Conservation (phyloP, 345 rosid genomes). For the Brassica napus region Da-Ae NC_063449.1:13826501-13827000, state of each 20-base stretch:
- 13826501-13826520: background rate
- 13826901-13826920: conserved; percentile 36
- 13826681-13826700: conserved; percentile 73
- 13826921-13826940: conserved; percentile 62
- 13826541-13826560: conserved; percentile 45
- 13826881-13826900: conserved; percentile 71
- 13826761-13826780: conserved; percentile 57
- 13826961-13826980: conserved; percentile 35
- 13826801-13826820: conserved; percentile 82
- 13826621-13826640: conserved; percentile 82
- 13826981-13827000: background rate
- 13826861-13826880: conserved; percentile 64
- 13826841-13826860: conserved; percentile 76
- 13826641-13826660: conserved; percentile 70
- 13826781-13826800: conserved; percentile 76
- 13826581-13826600: conserved; percentile 66
- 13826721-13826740: conserved; percentile 59
- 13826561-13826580: conserved; percentile 60
- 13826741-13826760: conserved; percentile 74
- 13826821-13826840: conserved; percentile 74
- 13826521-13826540: conserved; percentile 53
- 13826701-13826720: conserved; percentile 60
- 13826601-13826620: conserved; percentile 62
- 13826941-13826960: conserved; percentile 80
- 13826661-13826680: conserved; percentile 57